Evolutionary conservation across 2,329 filamentous ascomycete genomes (phyloP).

Genomic region (Paramyrothecium sp.): DNA sequence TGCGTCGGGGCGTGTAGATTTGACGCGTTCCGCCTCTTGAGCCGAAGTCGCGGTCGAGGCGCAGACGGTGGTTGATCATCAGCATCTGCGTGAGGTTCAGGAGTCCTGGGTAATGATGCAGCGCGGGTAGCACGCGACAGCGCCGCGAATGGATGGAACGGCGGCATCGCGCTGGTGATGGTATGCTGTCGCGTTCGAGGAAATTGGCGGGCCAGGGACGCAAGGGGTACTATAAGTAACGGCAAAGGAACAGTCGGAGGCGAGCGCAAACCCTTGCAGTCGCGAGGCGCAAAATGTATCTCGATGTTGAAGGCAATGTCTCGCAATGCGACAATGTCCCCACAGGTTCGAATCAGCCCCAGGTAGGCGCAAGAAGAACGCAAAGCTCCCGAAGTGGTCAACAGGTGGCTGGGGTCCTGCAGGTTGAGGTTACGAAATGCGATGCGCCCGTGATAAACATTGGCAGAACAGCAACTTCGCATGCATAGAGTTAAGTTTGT

Average conservation of each 20-base stretch:
- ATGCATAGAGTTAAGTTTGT: not conserved
- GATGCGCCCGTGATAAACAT: not conserved
- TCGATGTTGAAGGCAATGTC: constrained; percentile 8
- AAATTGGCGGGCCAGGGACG: constrained; percentile 9
- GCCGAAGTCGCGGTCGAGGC: constrained; percentile 50
- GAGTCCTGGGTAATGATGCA: constrained; percentile 44
- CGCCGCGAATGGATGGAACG: constrained; percentile 43
- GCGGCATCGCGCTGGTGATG: constrained; percentile 36
- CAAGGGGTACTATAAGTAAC: constrained; percentile 14
- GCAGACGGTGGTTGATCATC: constrained; percentile 44
- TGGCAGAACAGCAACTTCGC: not conserved
- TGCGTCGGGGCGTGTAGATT: constrained; percentile 57
- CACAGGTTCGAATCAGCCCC: constrained; percentile 12
- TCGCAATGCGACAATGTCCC: constrained; percentile 19
- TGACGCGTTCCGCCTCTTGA: constrained; percentile 55
- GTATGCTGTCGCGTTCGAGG: constrained; percentile 16
- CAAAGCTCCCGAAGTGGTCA: not conserved
- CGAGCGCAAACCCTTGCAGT: not conserved
- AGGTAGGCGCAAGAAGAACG: not conserved
- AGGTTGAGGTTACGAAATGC: not conserved
- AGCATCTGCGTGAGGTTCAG: constrained; percentile 44
- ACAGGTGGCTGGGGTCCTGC: not conserved
- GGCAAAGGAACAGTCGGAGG: constrained; percentile 1
- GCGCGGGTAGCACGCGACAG: constrained; percentile 42
- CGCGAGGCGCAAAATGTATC: not conserved